A percentile compares a stretch with the other conserved stretches of the same genome.
phyloP scores from a whole-genome alignment of 345 rosid genomes.

The Syzygium aqueum region DNA sequence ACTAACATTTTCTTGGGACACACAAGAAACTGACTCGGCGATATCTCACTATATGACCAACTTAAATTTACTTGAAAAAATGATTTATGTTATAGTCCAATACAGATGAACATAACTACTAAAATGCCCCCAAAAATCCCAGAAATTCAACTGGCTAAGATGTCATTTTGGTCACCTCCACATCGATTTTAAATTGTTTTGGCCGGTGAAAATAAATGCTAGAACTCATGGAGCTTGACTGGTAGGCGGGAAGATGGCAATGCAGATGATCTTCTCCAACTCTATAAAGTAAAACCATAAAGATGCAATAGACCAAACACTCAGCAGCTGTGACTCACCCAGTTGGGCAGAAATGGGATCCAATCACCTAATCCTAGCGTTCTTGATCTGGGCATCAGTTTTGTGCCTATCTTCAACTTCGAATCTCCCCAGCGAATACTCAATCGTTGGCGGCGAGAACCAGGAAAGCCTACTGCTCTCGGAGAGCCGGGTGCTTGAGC shows the following conservation, averaged over 20 bases:
- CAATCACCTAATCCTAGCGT: constrained; percentile 3
- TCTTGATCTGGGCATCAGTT: constrained; percentile 18
- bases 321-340: neutral
- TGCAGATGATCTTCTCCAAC: neutral
- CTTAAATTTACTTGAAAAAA: neutral
- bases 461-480: constrained; percentile 14
- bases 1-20: neutral
- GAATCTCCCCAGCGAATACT: constrained; percentile 26
- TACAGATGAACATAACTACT: neutral
- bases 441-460: constrained; percentile 21
- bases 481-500: constrained; percentile 31
- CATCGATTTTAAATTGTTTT: neutral
- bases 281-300: neutral
- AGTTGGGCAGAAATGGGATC: constrained; percentile 15
- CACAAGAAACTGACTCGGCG: neutral
- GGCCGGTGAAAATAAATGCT: neutral
- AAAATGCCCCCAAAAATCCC: neutral
- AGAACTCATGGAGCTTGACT: constrained; percentile 17
- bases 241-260: constrained; percentile 21
- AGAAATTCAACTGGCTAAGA: neutral
- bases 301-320: neutral
- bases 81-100: neutral
- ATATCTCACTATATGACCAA: neutral
- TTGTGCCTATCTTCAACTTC: constrained; percentile 7
- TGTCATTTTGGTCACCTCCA: constrained; percentile 2